Percentiles rank a stretch among this genome's conserved stretches.
Evolutionary conservation across 176 grass and related monocot species (phyloP).

Genomic region (Oryza coarctata): DNA sequence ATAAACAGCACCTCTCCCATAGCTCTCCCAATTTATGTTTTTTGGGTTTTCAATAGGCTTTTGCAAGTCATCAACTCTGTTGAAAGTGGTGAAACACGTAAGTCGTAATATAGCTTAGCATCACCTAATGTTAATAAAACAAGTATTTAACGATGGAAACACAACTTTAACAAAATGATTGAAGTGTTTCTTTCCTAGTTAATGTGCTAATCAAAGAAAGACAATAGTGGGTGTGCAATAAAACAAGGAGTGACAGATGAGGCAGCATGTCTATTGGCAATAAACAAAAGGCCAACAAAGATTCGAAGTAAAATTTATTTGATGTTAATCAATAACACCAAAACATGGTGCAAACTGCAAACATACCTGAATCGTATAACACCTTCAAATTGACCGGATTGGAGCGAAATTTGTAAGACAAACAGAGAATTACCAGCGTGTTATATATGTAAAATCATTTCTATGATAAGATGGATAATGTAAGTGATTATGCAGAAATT

Average conservation of each 20-base stretch:
- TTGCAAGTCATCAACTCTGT: slow-evolving; percentile 77
- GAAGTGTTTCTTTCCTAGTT: neutral
- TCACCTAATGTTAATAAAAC: neutral
- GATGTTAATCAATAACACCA: neutral
- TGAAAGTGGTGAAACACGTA: slow-evolving; percentile 5
- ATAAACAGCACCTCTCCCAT: slow-evolving; percentile 88
- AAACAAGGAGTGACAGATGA: neutral
- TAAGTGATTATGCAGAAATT: neutral
- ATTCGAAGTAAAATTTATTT: neutral
- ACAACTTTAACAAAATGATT: neutral
- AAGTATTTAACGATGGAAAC: slow-evolving; percentile 12
- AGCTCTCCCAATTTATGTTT: slow-evolving; percentile 78
- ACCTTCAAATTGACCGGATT: slow-evolving; percentile 85
- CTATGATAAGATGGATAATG: slow-evolving; percentile 1
- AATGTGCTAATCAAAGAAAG: slow-evolving; percentile 1
- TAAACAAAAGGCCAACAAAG: neutral
- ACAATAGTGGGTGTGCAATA: neutral
- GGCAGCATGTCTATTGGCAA: neutral
- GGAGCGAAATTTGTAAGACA: slow-evolving; percentile 62
- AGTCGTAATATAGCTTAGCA: slow-evolving; percentile 10
- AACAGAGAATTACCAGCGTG: neutral
- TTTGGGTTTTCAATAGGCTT: slow-evolving; percentile 57
- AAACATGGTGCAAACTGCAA: neutral
- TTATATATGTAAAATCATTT: neutral
- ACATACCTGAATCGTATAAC: slow-evolving; percentile 67